Evolutionary conservation across 768 basidiomycete genomes (phyloP).

Genomic region (Agrocybe pediades): DNA sequence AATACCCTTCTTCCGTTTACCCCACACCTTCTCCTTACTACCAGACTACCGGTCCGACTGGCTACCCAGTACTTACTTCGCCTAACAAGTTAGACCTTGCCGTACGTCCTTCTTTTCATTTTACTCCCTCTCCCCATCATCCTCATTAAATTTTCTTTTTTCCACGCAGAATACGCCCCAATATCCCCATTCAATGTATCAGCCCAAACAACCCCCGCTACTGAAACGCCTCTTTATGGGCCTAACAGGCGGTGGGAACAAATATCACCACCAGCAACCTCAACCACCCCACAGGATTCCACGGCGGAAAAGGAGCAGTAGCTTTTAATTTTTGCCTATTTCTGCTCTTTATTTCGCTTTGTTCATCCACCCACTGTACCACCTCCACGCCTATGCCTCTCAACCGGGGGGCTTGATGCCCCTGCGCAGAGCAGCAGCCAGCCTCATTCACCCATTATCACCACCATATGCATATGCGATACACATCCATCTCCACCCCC

Average conservation of each 20-base stretch:
- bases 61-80: conserved; percentile 10
- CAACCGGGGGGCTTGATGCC: not conserved
- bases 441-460: too few relatives aligned
- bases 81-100: conserved; percentile 17
- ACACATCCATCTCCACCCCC: not conserved
- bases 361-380: not conserved
- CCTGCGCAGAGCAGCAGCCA: too few relatives aligned
- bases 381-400: too few relatives aligned
- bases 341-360: conserved; percentile 1
- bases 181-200: conserved; percentile 24
- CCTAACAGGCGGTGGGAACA: conserved; percentile 20
- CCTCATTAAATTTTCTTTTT: conserved; percentile 12
- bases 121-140: not conserved
- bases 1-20: conserved; percentile 11
- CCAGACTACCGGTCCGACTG: not conserved
- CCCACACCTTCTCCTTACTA: conserved; percentile 8
- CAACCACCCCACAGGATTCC: conserved; percentile 16
- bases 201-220: conserved; percentile 23
- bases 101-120: conserved; percentile 14
- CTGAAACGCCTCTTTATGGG: conserved; percentile 27
- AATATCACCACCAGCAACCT: conserved; percentile 15
- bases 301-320: conserved; percentile 25
- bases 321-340: conserved; percentile 18
- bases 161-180: conserved; percentile 23
- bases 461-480: not conserved